A percentile compares a stretch with the other conserved stretches of the same genome.
Evolutionary conservation across 805 yeast genomes (phyloP).

Genomic region (Wickerhamomyces alni): DNA sequence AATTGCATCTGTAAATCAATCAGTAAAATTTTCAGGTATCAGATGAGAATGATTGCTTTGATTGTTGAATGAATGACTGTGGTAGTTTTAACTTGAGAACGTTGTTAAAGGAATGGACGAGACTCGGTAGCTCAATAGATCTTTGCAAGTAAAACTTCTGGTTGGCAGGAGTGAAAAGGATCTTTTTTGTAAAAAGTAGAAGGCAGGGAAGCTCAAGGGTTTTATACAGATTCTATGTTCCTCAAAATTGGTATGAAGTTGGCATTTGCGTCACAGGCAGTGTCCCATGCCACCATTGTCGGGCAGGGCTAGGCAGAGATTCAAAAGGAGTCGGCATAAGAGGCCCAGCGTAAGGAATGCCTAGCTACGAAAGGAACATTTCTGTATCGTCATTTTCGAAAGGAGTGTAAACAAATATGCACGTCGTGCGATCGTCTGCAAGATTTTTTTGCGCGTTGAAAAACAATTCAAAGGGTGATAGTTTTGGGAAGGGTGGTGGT

Average conservation of each 20-base stretch:
- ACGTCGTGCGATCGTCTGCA: not conserved
- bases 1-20: slow-evolving; percentile 10
- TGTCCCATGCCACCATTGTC: too few relatives aligned
- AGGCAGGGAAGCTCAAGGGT: not conserved
- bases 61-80: not conserved
- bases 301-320: too few relatives aligned
- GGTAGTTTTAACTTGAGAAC: not conserved
- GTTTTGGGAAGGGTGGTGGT: too few relatives aligned
- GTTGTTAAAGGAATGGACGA: slow-evolving; percentile 23
- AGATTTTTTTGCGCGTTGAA: not conserved
- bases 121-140: slow-evolving; percentile 10
- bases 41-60: too few relatives aligned
- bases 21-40: too few relatives aligned
- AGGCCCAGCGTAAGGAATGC: not conserved
- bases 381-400: not conserved
- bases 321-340: not conserved
- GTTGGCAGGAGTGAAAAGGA: not conserved
- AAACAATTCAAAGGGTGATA: too few relatives aligned
- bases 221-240: not conserved
- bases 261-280: too few relatives aligned
- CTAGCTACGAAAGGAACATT: not conserved
- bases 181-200: too few relatives aligned
- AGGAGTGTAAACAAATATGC: slow-evolving; percentile 1
- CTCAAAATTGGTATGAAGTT: too few relatives aligned
- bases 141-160: not conserved